A percentile compares a stretch with the other conserved stretches of the same genome.
phyloP scores from a whole-genome alignment of 352 stramenopile genomes.

The Phytophthora chlamydospora region DNA sequence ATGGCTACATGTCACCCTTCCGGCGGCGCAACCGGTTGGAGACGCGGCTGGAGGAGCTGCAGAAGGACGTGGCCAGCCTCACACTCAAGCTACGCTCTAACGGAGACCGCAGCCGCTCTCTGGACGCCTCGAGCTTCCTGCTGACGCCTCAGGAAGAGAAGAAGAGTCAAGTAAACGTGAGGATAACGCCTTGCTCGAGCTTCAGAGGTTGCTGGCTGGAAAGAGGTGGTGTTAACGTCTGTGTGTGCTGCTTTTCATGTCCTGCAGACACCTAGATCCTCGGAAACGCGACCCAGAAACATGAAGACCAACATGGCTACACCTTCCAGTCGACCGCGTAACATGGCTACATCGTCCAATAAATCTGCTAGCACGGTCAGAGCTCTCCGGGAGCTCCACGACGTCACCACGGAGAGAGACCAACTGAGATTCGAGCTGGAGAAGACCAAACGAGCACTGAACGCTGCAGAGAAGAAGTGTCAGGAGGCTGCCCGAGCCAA shows the following conservation, averaged over 20 bases:
- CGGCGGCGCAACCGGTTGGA: constrained; percentile 66
- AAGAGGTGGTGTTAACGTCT: constrained; percentile 15
- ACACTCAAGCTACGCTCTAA: constrained; percentile 62
- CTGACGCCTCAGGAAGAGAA: constrained; percentile 8
- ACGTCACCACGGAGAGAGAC: constrained; percentile 73
- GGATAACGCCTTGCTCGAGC: background rate
- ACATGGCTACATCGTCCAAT: too few species aligned
- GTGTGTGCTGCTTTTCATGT: constrained; percentile 8
- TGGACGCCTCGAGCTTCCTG: constrained; percentile 37
- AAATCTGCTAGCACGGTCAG: constrained; percentile 21
- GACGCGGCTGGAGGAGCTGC: constrained; percentile 69
- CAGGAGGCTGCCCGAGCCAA: constrained; percentile 55
- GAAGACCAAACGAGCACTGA: constrained; percentile 54
- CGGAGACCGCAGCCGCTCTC: constrained; percentile 42
- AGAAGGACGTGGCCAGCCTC: constrained; percentile 78
- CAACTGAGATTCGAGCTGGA: constrained; percentile 82
- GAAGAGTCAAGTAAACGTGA: constrained; percentile 18
- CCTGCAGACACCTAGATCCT: constrained; percentile 13
- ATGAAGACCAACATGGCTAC: constrained; percentile 29
- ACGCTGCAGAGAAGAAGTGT: constrained; percentile 51
- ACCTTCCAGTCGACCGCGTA: too few species aligned
- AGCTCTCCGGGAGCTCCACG: constrained; percentile 62
- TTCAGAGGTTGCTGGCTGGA: background rate
- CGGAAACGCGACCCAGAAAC: constrained; percentile 18
- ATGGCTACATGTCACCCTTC: constrained; percentile 34